These are phyloP conservation scores for Exophiala sp. DNA, from an alignment of 2,329 filamentous ascomycete genomes.

Conservation along the genomic window DNA sequence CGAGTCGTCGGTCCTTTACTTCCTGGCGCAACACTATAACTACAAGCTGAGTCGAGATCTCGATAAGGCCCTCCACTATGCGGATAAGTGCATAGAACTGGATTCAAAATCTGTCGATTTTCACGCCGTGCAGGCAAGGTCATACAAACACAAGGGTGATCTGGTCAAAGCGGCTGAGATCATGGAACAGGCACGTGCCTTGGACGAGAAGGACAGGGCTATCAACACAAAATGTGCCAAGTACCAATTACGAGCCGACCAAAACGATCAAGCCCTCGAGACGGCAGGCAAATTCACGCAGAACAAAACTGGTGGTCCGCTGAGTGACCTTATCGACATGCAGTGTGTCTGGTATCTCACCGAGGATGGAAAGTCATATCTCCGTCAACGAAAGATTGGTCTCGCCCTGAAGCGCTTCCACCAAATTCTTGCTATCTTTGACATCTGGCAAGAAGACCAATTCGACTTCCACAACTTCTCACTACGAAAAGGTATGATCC, in stretches of 20 bases:
- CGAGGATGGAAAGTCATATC: conserved; percentile 87
- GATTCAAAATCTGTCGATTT: conserved; percentile 83
- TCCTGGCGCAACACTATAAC: conserved; percentile 95
- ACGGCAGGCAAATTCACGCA: conserved; percentile 94
- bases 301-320: conserved; percentile 83
- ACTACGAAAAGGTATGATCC: conserved; percentile 90
- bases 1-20: conserved; percentile 79
- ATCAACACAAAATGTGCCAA: conserved; percentile 99
- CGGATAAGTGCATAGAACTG: conserved; percentile 77
- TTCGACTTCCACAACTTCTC: conserved; percentile 99
- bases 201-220: conserved; percentile 89
- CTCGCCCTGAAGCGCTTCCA: conserved; percentile 91
- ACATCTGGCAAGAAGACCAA: conserved; percentile 96
- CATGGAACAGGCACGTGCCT: conserved; percentile 81
- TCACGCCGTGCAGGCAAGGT: conserved; percentile 90
- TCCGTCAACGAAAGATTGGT: conserved; percentile 75
- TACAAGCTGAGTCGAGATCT: conserved; percentile 84
- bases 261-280: conserved; percentile 79
- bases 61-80: conserved; percentile 72
- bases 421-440: conserved; percentile 85
- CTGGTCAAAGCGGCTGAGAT: conserved; percentile 72
- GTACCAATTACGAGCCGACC: conserved; percentile 88
- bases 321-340: conserved; percentile 94
- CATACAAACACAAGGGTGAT: conserved; percentile 87
- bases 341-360: conserved; percentile 97